phyloP scores from a whole-genome alignment of 2,329 filamentous ascomycete genomes.

The Pseudogymnoascus sp. region DNA sequence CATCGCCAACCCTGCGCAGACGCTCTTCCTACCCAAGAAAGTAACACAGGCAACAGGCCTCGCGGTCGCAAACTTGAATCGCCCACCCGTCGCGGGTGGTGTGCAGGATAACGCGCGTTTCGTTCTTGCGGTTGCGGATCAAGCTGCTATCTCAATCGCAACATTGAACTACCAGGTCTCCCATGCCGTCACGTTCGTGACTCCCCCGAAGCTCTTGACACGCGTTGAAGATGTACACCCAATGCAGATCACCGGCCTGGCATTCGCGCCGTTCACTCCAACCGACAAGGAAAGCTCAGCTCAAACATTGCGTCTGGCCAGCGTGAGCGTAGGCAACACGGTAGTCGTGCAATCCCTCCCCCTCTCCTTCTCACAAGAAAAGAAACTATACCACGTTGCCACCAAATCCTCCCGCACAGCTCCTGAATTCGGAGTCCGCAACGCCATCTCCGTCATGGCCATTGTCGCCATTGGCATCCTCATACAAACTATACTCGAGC shows the following conservation, averaged over 20 bases:
- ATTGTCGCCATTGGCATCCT: slow-evolving; percentile 19
- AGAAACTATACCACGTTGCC: slow-evolving; percentile 7
- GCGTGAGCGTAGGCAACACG: slow-evolving; percentile 27
- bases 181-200: slow-evolving; percentile 40
- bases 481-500: slow-evolving; percentile 25
- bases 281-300: slow-evolving; percentile 18
- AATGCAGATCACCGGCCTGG: slow-evolving; percentile 49
- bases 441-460: slow-evolving; percentile 18
- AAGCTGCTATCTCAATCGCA: slow-evolving; percentile 71
- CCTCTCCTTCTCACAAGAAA: slow-evolving; percentile 19
- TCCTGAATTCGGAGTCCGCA: neutral
- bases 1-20: slow-evolving; percentile 42
- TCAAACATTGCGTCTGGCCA: slow-evolving; percentile 27
- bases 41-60: slow-evolving; percentile 71
- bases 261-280: slow-evolving; percentile 40
- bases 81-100: slow-evolving; percentile 40
- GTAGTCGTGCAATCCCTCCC: slow-evolving; percentile 29
- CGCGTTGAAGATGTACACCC: slow-evolving; percentile 48
- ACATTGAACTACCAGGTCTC: slow-evolving; percentile 61
- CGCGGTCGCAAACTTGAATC: slow-evolving; percentile 62
- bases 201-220: slow-evolving; percentile 43
- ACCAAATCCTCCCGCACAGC: neutral
- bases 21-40: slow-evolving; percentile 45
- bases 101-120: slow-evolving; percentile 62
- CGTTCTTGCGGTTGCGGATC: slow-evolving; percentile 69